Conservation (phyloP, 257 asterid genomes). For the Solanum ossicruentum region DNA sequence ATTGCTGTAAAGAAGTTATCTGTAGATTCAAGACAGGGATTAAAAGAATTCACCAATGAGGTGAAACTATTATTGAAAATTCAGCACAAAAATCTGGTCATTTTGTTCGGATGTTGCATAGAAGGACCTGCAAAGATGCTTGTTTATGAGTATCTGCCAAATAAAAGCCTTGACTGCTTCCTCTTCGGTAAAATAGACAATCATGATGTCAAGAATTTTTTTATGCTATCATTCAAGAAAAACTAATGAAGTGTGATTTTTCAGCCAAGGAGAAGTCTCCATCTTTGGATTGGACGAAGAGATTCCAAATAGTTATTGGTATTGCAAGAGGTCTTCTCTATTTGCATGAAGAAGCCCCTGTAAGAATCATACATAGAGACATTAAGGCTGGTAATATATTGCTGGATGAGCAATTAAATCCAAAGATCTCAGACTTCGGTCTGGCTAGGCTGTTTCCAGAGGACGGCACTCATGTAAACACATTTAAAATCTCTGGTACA, state of each 20-base stretch:
- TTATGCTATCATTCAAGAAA: neutral
- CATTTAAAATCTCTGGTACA: slow-evolving; percentile 71
- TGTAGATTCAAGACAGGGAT: slow-evolving; percentile 54
- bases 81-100: slow-evolving; percentile 70
- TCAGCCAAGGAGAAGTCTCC: slow-evolving; percentile 45
- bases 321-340: slow-evolving; percentile 73
- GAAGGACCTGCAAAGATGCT: slow-evolving; percentile 93
- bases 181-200: slow-evolving; percentile 44
- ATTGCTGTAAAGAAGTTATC: slow-evolving; percentile 78
- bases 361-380: slow-evolving; percentile 72
- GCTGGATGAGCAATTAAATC: slow-evolving; percentile 59
- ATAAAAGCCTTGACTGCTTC: slow-evolving; percentile 75
- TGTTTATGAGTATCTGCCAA: slow-evolving; percentile 72
- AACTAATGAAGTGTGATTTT: slow-evolving; percentile 7
- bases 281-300: slow-evolving; percentile 48
- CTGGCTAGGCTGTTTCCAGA: slow-evolving; percentile 82
- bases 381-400: slow-evolving; percentile 86
- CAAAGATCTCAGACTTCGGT: slow-evolving; percentile 89
- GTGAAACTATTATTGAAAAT: slow-evolving; percentile 59
- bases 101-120: slow-evolving; percentile 66
- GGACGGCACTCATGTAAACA: slow-evolving; percentile 62
- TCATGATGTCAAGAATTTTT: neutral
- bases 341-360: slow-evolving; percentile 88
- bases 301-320: slow-evolving; percentile 48
- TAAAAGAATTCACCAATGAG: slow-evolving; percentile 62